A percentile compares a stretch with the other conserved stretches of the same genome.
These are phyloP conservation scores for Arxiozyma heterogenica DNA, from an alignment of 1,139 yeast genomes.

Conservation along the genomic window DNA sequence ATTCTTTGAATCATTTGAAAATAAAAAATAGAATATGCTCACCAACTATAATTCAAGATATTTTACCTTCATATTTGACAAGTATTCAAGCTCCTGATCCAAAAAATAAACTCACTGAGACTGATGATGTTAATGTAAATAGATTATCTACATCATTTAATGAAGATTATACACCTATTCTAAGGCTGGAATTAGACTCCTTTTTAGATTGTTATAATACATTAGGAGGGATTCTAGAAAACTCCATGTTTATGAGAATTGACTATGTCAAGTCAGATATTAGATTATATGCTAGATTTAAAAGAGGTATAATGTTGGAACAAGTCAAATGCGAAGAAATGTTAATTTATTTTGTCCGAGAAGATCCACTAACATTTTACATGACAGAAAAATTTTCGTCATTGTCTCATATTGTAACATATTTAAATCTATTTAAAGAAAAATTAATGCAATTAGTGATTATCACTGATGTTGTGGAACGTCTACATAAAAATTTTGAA, in stretches of 20 bases:
- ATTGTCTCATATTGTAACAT: slow-evolving; percentile 24
- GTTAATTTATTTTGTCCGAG: slow-evolving; percentile 23
- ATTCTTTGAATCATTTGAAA: slow-evolving; percentile 40
- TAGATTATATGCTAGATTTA: slow-evolving; percentile 26
- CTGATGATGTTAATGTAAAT: not conserved
- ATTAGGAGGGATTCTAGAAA: slow-evolving; percentile 23
- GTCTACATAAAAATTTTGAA: slow-evolving; percentile 27
- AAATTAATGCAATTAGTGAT: slow-evolving; percentile 29
- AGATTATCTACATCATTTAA: not conserved
- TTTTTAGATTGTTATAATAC: slow-evolving; percentile 27
- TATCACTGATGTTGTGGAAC: slow-evolving; percentile 29
- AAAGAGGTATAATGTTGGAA: slow-evolving; percentile 25
- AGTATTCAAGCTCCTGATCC: not conserved
- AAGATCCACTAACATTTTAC: slow-evolving; percentile 24
- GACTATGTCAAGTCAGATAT: slow-evolving; percentile 27
- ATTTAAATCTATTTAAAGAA: slow-evolving; percentile 26
- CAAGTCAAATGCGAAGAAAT: slow-evolving; percentile 28
- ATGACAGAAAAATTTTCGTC: slow-evolving; percentile 24
- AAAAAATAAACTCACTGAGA: not conserved
- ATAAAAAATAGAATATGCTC: slow-evolving; percentile 25
- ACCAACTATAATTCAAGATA: slow-evolving; percentile 9
- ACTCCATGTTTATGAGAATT: slow-evolving; percentile 27
- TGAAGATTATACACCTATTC: slow-evolving; percentile 14
- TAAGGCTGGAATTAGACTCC: slow-evolving; percentile 26
- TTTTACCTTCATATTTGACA: slow-evolving; percentile 20